Percentiles rank a stretch among this genome's conserved stretches.
These are phyloP conservation scores for Zygotorulaspora chibaensis DNA, from an alignment of 805 yeast species.

Conservation along the genomic window DNA sequence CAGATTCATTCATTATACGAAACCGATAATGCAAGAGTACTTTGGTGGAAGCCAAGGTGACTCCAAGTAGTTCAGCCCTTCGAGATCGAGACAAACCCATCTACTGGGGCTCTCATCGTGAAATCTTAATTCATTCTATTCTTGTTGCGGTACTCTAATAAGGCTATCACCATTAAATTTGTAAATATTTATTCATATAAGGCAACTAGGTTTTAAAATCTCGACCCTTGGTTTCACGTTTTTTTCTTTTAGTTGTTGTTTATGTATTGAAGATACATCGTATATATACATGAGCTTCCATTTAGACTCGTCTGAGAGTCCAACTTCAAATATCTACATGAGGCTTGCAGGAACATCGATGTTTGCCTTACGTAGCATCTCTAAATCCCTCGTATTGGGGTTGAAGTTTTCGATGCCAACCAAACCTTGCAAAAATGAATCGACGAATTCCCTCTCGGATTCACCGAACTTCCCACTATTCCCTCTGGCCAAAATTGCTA, in stretches of 20 bases:
- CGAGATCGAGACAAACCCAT: neutral
- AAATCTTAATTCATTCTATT: too few species aligned
- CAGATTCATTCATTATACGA: constrained; percentile 62
- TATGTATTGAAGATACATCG: neutral
- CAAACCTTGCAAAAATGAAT: constrained; percentile 11
- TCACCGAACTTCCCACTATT: constrained; percentile 11
- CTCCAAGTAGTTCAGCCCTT: neutral
- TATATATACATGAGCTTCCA: neutral
- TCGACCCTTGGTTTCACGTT: too few species aligned
- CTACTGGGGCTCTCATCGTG: too few species aligned
- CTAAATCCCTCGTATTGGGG: constrained; percentile 16
- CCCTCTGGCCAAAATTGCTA: constrained; percentile 13
- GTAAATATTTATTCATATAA: too few species aligned
- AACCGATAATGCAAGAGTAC: constrained; percentile 65
- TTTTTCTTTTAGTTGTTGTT: neutral
- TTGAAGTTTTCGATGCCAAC: constrained; percentile 11
- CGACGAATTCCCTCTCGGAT: constrained; percentile 9
- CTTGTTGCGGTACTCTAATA: too few species aligned
- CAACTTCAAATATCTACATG: constrained; percentile 1
- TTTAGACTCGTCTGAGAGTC: neutral
- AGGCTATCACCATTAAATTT: too few species aligned
- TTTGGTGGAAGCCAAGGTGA: constrained; percentile 26
- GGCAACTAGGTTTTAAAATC: too few species aligned
- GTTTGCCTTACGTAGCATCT: constrained; percentile 12
- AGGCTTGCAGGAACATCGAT: constrained; percentile 11